Evolutionary conservation across 2,329 filamentous ascomycete species (phyloP), one percentile per base, ranked within the genome.

Genomic region (Talaromyces pinophilus): DNA sequence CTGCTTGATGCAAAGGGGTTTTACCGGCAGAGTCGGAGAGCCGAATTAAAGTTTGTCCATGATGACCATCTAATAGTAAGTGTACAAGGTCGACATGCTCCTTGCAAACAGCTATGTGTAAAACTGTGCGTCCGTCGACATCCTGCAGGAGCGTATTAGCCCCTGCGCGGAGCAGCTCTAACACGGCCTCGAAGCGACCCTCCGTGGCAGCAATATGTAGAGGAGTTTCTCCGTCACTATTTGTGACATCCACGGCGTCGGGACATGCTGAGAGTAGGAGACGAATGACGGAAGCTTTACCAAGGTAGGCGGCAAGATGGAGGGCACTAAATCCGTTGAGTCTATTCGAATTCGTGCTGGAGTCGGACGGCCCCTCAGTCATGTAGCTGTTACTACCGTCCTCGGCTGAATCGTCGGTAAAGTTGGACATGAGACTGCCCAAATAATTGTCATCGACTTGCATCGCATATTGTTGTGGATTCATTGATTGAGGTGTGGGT

Each of bases 231-330:
- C 52, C 52, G 17, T 57, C 52, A 17, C 28, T 35, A 17, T 57
- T 57, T 10, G 22, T 57, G 52, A 57, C 11, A 28, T 57, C 52
- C 52, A 35, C 17, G 19, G 52, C 52, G 33, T 57, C 52, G 33
- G 52, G 52, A 57, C 52, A 57, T 35, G 52, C 52, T 35, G 52
- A 57, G 28, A 57, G 28, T 19, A 57, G 30, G 28, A 57, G 52
- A 57, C 52, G 52, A 57, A 57, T 35, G 52, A 57, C 52, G 52
- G 52, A 57, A 35, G 52, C 52, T 35, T 57, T 57, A n/a, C 52
- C 52, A 57, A 57, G 52, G 17, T 57, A 57, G 19, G 52, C 52
- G 19, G 52, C 52, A 35, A 57, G 52, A 35, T 57, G 52, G 28
- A 57, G 25, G 30, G 52, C 52, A 35, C 28, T 57, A 6, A 57